Percentiles rank a stretch among this genome's conserved stretches.
These are phyloP conservation scores for Ganoderma boninense DNA, from an alignment of 1,284 basidiomycete genomes.

Conservation along the genomic window DNA sequence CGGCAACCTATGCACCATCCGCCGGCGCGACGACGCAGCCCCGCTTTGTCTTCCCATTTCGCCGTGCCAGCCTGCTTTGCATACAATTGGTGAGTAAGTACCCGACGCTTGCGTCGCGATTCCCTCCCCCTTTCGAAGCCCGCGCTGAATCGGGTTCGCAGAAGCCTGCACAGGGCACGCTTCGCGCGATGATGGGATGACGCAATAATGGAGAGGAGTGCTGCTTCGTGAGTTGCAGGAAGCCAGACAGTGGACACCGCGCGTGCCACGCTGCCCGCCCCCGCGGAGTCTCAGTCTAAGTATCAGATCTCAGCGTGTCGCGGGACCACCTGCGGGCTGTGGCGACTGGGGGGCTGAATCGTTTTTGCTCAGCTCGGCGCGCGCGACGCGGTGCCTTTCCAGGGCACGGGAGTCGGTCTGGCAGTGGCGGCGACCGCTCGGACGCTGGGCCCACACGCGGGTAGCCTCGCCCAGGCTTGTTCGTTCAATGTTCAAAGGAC, in stretches of 20 bases:
- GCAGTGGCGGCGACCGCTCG: background rate
- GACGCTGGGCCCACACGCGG: background rate
- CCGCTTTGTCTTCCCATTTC: background rate
- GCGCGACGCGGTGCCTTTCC: constrained; percentile 2
- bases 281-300: background rate
- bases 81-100: background rate
- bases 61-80: background rate
- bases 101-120: background rate
- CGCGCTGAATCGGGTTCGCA: background rate
- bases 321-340: background rate
- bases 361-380: background rate
- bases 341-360: too few relatives aligned
- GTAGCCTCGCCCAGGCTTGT: background rate
- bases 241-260: too few relatives aligned
- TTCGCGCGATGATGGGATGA: constrained; percentile 1
- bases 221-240: too few relatives aligned
- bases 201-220: background rate
- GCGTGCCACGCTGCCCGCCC: background rate
- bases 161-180: background rate
- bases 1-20: background rate
- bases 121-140: background rate
- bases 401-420: background rate
- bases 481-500: background rate
- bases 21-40: background rate
- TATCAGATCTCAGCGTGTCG: background rate